Evolutionary conservation across 75 land plant genomes (phyloP).

Genomic region (Pinus tabuliformis): DNA sequence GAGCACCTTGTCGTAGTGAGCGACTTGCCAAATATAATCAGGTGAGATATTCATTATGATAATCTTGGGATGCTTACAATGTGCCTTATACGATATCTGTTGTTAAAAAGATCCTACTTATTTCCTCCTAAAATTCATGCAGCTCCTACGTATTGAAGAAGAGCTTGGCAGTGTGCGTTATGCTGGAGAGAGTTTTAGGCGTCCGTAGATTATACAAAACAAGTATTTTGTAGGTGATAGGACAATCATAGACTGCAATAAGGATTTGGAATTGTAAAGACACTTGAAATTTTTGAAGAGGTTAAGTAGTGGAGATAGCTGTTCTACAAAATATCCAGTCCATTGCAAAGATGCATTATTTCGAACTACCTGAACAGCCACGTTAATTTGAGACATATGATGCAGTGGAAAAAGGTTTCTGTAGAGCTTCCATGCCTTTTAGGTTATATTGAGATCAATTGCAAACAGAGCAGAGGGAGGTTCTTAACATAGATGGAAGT

Average conservation of each 20-base stretch:
- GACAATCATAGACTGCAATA: neutral
- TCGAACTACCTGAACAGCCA: neutral
- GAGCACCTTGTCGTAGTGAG: conserved; percentile 97
- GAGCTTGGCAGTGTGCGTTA: conserved; percentile 90
- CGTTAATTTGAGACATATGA: neutral
- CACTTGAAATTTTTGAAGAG: neutral
- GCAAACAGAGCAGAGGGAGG: neutral
- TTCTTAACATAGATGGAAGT: conserved; percentile 3
- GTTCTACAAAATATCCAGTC: neutral
- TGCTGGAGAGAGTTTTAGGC: conserved; percentile 86
- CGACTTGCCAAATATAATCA: conserved; percentile 91
- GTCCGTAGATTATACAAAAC: conserved; percentile 41
- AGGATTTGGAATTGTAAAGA: neutral
- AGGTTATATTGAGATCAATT: neutral
- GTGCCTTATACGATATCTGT: neutral
- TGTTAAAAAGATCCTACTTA: neutral
- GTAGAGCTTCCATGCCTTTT: neutral
- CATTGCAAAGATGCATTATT: conserved; percentile 6
- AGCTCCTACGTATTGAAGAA: conserved; percentile 97
- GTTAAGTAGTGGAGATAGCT: neutral
- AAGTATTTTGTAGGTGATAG: conserved; percentile 15
- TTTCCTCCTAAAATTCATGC: conserved; percentile 6
- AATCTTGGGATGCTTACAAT: neutral
- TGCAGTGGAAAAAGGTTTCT: no score
- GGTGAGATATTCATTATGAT: conserved; percentile 30